Conservation (phyloP, 805 yeast species). For the Starmerella ratchasimensis region DNA sequence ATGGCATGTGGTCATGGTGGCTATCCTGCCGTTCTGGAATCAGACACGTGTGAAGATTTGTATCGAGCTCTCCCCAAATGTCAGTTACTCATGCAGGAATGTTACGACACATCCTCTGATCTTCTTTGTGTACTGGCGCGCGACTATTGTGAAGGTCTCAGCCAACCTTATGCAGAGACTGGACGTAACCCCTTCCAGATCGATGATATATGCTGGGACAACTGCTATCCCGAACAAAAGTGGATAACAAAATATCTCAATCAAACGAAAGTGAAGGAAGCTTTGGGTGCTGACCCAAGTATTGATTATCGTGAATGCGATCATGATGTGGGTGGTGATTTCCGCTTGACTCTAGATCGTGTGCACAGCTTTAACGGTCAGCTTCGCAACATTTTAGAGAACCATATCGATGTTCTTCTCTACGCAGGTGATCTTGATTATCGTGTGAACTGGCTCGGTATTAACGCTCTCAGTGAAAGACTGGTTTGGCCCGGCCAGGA, state of each 20-base stretch:
- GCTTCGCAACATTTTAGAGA: constrained; percentile 58
- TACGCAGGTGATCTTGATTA: constrained; percentile 95
- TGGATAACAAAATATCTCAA: constrained; percentile 70
- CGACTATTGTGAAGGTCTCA: constrained; percentile 60
- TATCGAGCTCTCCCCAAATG: constrained; percentile 36
- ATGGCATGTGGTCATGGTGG: constrained; percentile 92
- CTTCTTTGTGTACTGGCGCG: constrained; percentile 82
- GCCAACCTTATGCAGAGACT: constrained; percentile 69
- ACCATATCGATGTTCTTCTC: constrained; percentile 62
- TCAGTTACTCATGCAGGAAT: constrained; percentile 47
- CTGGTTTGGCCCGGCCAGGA: constrained; percentile 52
- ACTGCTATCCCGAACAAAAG: constrained; percentile 61
- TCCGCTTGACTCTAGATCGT: constrained; percentile 82
- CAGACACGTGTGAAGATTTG: constrained; percentile 60
- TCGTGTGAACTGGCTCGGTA: constrained; percentile 92
- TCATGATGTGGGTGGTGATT: constrained; percentile 63
- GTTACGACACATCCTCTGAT: constrained; percentile 59
- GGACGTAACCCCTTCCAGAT: constrained; percentile 87
- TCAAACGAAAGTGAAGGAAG: constrained; percentile 54
- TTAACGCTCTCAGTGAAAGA: constrained; percentile 63
- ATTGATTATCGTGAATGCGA: constrained; percentile 48
- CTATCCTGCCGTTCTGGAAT: constrained; percentile 49
- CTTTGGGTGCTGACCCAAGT: constrained; percentile 81
- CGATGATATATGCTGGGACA: constrained; percentile 48
- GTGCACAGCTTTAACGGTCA: constrained; percentile 71